Evolutionary conservation across 345 rosid genomes (phyloP).

Genomic region (Citrus medica): DNA sequence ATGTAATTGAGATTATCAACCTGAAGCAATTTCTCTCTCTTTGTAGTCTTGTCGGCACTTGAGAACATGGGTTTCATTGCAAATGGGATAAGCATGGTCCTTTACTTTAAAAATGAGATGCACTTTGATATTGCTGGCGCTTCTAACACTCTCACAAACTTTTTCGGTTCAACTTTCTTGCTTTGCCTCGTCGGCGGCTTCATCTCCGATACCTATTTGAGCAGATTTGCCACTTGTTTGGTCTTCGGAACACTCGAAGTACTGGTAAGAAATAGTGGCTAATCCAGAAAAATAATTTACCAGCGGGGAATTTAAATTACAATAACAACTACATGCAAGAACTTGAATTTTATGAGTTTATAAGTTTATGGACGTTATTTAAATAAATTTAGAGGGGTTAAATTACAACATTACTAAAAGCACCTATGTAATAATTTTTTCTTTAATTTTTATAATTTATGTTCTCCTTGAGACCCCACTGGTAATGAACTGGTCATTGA

Average conservation of each 20-base stretch:
- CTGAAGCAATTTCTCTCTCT: neutral
- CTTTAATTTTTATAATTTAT: too few species aligned
- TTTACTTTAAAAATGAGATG: conserved; percentile 41
- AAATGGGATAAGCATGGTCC: conserved; percentile 40
- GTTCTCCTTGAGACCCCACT: too few species aligned
- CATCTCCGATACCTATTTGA: conserved; percentile 51
- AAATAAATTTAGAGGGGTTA: too few species aligned
- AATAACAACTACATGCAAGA: too few species aligned
- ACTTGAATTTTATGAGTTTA: too few species aligned
- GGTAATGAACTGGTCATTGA: too few species aligned
- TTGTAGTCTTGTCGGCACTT: conserved; percentile 27
- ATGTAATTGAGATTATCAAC: neutral
- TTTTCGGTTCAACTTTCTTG: conserved; percentile 51
- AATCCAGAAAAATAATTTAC: too few species aligned
- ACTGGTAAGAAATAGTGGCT: conserved; percentile 16
- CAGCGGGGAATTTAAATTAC: too few species aligned
- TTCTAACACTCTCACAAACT: conserved; percentile 43
- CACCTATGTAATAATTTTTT: too few species aligned
- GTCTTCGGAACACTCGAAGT: conserved; percentile 41
- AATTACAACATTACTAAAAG: too few species aligned
- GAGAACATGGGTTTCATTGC: conserved; percentile 64
- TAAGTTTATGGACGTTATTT: too few species aligned
- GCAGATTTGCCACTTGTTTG: conserved; percentile 29
- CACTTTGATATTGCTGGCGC: conserved; percentile 23
- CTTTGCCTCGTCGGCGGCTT: conserved; percentile 53